Conservation (phyloP, 768 basidiomycete genomes). For the Pleurotus platypus region DNA sequence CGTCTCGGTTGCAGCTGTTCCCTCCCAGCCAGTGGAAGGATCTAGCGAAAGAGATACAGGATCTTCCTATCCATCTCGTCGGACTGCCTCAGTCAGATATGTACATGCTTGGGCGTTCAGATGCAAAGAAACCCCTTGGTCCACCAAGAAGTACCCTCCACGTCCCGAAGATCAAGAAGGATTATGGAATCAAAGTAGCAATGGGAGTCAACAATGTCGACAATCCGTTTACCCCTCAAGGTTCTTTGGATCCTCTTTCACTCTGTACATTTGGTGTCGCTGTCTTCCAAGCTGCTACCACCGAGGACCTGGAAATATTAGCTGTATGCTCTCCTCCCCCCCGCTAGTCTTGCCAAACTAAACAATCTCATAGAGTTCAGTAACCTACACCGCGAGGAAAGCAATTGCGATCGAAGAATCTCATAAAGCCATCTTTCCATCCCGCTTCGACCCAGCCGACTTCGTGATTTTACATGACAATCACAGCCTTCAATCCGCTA, state of each 20-base stretch:
- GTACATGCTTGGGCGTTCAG: constrained; percentile 60
- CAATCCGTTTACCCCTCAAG: constrained; percentile 70
- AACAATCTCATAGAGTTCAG: constrained; percentile 35
- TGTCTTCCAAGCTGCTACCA: constrained; percentile 55
- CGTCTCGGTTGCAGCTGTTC: constrained; percentile 55
- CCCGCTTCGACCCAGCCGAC: constrained; percentile 38
- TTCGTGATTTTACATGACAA: constrained; percentile 57
- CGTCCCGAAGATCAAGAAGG: constrained; percentile 41
- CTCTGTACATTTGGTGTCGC: constrained; percentile 56
- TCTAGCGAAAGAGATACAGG: constrained; percentile 34
- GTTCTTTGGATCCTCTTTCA: constrained; percentile 57
- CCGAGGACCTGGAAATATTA: constrained; percentile 40
- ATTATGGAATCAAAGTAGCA: constrained; percentile 45
- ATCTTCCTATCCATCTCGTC: constrained; percentile 49
- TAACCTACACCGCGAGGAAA: constrained; percentile 48
- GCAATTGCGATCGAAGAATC: constrained; percentile 36
- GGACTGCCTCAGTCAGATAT: constrained; percentile 62
- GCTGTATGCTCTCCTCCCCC: constrained; percentile 28
- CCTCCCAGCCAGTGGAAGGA: constrained; percentile 40
- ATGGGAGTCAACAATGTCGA: constrained; percentile 64
- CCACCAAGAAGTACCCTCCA: constrained; percentile 53
- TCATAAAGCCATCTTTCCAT: constrained; percentile 29
- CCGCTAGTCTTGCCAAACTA: background rate
- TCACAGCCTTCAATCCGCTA: constrained; percentile 37
- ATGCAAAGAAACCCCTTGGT: constrained; percentile 29